These are phyloP conservation scores for Trichoderma sp. DNA, from an alignment of 2,329 filamentous ascomycete species.

Conservation along the genomic window DNA sequence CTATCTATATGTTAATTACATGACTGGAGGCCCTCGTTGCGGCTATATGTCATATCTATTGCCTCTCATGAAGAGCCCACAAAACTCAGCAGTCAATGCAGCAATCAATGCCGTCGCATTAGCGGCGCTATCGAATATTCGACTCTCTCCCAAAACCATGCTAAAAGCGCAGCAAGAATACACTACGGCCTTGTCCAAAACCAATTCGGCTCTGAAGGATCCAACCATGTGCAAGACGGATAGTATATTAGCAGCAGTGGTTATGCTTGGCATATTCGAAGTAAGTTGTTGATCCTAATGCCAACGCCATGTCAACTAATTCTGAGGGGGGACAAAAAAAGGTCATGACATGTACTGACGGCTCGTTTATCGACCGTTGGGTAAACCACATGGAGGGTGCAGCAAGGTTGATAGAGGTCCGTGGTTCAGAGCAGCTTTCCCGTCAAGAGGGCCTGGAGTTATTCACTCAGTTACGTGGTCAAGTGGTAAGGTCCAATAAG, in stretches of 20 bases:
- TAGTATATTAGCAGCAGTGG: not conserved
- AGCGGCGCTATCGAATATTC: not conserved
- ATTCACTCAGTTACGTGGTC: not conserved
- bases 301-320: not conserved
- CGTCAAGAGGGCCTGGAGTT: not conserved
- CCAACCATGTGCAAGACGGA: not conserved
- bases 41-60: not conserved
- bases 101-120: not conserved
- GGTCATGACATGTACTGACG: not conserved
- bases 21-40: not conserved
- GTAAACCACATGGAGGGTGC: not conserved
- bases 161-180: not conserved
- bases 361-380: not conserved
- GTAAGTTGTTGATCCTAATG: not conserved
- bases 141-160: not conserved
- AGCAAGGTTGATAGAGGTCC: not conserved
- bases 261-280: not conserved
- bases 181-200: not conserved
- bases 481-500: not conserved
- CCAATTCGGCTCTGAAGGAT: not conserved
- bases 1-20: not conserved
- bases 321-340: not conserved
- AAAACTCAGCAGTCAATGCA: not conserved
- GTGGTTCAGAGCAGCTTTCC: not conserved
- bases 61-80: not conserved